A percentile compares a stretch with the other conserved stretches of the same genome.
Evolutionary conservation across 768 basidiomycete species (phyloP).

Genomic region (Strobilomyces dryophilus): DNA sequence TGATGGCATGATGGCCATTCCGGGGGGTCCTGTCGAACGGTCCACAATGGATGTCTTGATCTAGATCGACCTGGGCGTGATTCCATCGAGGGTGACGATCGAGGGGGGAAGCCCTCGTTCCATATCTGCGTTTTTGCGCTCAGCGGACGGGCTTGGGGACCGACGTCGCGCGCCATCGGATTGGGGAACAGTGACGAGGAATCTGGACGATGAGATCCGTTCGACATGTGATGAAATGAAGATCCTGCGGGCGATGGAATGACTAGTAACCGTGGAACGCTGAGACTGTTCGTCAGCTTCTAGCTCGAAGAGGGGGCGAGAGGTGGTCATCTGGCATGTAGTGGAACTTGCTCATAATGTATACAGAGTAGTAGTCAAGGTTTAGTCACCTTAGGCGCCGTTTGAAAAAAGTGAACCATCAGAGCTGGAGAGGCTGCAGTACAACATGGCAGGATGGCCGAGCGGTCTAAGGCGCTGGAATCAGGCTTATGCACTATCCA

Average conservation of each 20-base stretch:
- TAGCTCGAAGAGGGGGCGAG: too few relatives aligned
- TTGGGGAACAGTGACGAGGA: not conserved
- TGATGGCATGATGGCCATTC: not conserved
- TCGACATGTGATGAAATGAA: not conserved
- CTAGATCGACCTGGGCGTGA: constrained; percentile 1
- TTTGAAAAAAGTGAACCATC: too few relatives aligned
- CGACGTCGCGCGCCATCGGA: not conserved
- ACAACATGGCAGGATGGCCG: constrained; percentile 43
- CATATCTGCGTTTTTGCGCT: too few relatives aligned
- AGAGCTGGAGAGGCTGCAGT: not conserved
- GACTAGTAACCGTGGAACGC: too few relatives aligned
- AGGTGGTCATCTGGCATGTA: too few relatives aligned
- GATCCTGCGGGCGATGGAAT: not conserved
- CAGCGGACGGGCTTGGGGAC: not conserved
- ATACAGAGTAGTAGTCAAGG: too few relatives aligned
- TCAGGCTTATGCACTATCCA: constrained; percentile 33
- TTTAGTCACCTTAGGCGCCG: too few relatives aligned
- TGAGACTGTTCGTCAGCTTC: too few relatives aligned
- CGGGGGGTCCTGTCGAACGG: not conserved
- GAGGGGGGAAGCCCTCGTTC: too few relatives aligned
- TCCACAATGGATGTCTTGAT: not conserved
- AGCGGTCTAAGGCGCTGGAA: constrained; percentile 61
- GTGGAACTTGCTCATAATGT: too few relatives aligned
- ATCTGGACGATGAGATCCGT: not conserved
- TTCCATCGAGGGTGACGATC: not conserved